Conservation (phyloP, 176 grass and related monocot species). For the Oryza glumipatula region DNA sequence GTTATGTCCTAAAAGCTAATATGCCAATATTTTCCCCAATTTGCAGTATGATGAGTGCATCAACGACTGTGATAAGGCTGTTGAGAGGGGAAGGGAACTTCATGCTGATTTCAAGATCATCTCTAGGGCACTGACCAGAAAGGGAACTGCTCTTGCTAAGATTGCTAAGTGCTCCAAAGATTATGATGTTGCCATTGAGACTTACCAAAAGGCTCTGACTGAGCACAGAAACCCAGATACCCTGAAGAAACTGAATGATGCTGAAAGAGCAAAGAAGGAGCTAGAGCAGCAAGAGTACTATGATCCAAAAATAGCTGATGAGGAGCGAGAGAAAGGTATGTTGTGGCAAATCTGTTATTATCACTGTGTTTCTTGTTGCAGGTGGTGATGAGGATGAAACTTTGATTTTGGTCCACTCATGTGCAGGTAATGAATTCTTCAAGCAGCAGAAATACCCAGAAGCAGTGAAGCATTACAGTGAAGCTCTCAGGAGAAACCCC, state of each 20-base stretch:
- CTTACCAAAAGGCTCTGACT: slow-evolving; percentile 94
- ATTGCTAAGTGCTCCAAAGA: slow-evolving; percentile 82
- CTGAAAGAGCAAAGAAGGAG: slow-evolving; percentile 91
- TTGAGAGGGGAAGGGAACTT: slow-evolving; percentile 95
- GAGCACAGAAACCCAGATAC: slow-evolving; percentile 97
- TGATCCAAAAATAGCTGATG: slow-evolving; percentile 83
- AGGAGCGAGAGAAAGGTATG: slow-evolving; percentile 96
- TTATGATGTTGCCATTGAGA: slow-evolving; percentile 79
- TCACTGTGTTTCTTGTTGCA: not conserved
- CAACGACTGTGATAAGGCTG: slow-evolving; percentile 91
- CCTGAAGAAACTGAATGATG: slow-evolving; percentile 88
- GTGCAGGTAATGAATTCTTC: slow-evolving; percentile 86
- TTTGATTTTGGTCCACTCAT: not conserved
- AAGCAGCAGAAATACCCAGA: slow-evolving; percentile 96
- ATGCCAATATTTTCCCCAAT: slow-evolving; percentile 2
- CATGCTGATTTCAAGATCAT: slow-evolving; percentile 96
- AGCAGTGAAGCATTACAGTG: slow-evolving; percentile 91
- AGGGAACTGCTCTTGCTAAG: slow-evolving; percentile 91
- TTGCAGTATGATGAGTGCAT: slow-evolving; percentile 90
- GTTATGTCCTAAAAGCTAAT: not conserved
- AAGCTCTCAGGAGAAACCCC: slow-evolving; percentile 89
- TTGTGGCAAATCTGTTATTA: not conserved
- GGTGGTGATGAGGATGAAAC: not conserved
- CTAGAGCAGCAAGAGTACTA: slow-evolving; percentile 96
- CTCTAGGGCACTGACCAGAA: slow-evolving; percentile 92